These are phyloP conservation scores for Stygiomarasmius scandens DNA, from an alignment of 1,284 basidiomycete genomes.

Conservation along the genomic window DNA sequence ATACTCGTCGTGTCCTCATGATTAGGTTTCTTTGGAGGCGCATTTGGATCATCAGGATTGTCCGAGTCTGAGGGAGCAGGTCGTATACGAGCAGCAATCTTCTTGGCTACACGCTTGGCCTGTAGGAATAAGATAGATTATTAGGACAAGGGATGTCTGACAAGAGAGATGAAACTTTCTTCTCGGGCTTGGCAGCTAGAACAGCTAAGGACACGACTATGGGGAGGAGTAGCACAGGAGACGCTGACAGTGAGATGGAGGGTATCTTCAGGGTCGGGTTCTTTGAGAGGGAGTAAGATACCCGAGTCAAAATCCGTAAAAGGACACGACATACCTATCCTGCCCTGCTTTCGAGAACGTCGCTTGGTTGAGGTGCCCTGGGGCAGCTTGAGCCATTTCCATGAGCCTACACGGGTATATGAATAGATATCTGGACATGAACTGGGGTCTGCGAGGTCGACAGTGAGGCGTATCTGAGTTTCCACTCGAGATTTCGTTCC, in stretches of 20 bases:
- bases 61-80: slow-evolving; percentile 79
- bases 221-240: slow-evolving; percentile 77
- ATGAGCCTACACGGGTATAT: slow-evolving; percentile 78
- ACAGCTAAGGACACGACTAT: slow-evolving; percentile 80
- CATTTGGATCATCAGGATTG: slow-evolving; percentile 54
- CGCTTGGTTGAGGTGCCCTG: slow-evolving; percentile 81
- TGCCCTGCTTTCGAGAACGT: slow-evolving; percentile 83
- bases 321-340: slow-evolving; percentile 59
- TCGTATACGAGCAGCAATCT: slow-evolving; percentile 77
- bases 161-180: slow-evolving; percentile 43
- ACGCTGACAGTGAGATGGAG: slow-evolving; percentile 71
- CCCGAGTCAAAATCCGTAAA: slow-evolving; percentile 6
- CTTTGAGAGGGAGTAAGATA: slow-evolving; percentile 42
- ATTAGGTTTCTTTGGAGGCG: slow-evolving; percentile 38
- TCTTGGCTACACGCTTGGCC: slow-evolving; percentile 88
- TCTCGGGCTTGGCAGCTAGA: slow-evolving; percentile 85
- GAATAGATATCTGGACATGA: slow-evolving; percentile 62
- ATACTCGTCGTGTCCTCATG: slow-evolving; percentile 82
- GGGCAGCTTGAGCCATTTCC: slow-evolving; percentile 83
- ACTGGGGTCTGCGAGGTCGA: slow-evolving; percentile 73
- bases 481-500: slow-evolving; percentile 95
- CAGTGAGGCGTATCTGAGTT: slow-evolving; percentile 84
- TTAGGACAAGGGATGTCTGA: slow-evolving; percentile 4
- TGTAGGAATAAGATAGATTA: slow-evolving; percentile 30
- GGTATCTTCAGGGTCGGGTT: slow-evolving; percentile 71